Evolutionary conservation across 768 basidiomycete species (phyloP), one percentile per base, ranked within the genome.

Genomic region (Scleroderma bovista): DNA sequence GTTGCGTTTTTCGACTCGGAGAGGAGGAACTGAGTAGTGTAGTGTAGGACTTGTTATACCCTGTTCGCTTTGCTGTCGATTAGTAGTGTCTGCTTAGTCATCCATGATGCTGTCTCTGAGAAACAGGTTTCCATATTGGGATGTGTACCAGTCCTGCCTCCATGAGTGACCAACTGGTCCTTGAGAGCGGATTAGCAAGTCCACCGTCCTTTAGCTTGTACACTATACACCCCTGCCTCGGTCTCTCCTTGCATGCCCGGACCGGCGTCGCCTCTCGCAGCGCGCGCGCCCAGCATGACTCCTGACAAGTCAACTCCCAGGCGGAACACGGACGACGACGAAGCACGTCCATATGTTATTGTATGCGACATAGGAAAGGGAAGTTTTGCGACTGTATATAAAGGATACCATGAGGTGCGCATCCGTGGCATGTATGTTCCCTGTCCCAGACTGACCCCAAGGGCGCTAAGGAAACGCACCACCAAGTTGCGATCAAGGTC

Each of bases 331-430:
- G 84, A 87, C 50, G 84, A 88, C 52, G 81, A 86, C 52, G 86
- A 90, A 56, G 74, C 81, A 40, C 78, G 72, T 57, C 89, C 89
- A 23, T 92, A 91, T 60, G 76, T 92, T 55, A 81, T 92, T 53
- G 80, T 81, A 8, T 74, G 72, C 49, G 81, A 88, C 59, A 83
- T 93, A 48, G 89, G 89, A 32, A 89, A 88, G 66, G 95, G 95
- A 16, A 93, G 88, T 65, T 98, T 98, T 68, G 95, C 95, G 15
- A 95, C 88, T 0, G 95, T 99, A 36, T 94, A 91, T 68, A 90
- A 91, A 58, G 94, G 92, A 45, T 92, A 91, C 71, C 86, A 93
- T 65, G 83, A 86, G 69, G 93, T 90, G 57, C 51, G 85, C 70
- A 29, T 22, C n/a, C 7, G n/a, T 37, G 3, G 29, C 17, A 15